Evolutionary conservation across 768 basidiomycete genomes (phyloP).

Genomic region (Calocera viscosa): DNA sequence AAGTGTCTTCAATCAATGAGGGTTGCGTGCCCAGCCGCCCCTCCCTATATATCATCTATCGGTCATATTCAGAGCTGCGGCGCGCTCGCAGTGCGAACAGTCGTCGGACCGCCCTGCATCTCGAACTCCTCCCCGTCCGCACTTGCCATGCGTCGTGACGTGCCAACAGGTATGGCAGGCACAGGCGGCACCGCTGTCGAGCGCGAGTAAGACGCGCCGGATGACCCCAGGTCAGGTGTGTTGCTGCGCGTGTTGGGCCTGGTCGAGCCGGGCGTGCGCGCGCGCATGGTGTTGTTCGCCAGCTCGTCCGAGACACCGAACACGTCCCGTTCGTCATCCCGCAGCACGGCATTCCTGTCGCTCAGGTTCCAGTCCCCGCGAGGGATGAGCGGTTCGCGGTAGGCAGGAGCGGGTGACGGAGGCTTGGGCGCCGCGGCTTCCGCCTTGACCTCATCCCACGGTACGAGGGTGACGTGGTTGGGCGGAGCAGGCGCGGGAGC

Average conservation of each 20-base stretch:
- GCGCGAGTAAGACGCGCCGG: background rate
- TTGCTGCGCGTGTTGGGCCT: background rate
- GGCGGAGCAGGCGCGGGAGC: conserved; percentile 36
- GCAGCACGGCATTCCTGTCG: conserved; percentile 40
- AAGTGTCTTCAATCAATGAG: background rate
- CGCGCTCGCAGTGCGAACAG: background rate
- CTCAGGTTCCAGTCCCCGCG: conserved; percentile 39
- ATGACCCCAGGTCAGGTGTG: background rate
- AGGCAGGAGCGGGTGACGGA: conserved; percentile 23
- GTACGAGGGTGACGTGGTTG: conserved; percentile 53
- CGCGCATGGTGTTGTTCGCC: background rate
- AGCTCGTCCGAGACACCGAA: conserved; percentile 26
- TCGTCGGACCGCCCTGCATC: background rate
- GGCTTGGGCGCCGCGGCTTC: conserved; percentile 23
- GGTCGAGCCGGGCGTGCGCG: background rate
- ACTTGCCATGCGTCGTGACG: background rate
- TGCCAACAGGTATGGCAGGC: background rate
- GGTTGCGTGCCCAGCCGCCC: background rate
- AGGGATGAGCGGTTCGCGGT: conserved; percentile 22
- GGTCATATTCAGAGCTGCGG: background rate
- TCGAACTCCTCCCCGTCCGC: conserved; percentile 6
- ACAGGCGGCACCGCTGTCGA: background rate
- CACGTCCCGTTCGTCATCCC: conserved; percentile 25
- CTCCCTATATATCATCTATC: background rate
- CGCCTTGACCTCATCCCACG: conserved; percentile 47